Evolutionary conservation across 345 rosid genomes (phyloP), one percentile per base, ranked within the genome.

Genomic region (Excoecaria cochinchinensis): DNA sequence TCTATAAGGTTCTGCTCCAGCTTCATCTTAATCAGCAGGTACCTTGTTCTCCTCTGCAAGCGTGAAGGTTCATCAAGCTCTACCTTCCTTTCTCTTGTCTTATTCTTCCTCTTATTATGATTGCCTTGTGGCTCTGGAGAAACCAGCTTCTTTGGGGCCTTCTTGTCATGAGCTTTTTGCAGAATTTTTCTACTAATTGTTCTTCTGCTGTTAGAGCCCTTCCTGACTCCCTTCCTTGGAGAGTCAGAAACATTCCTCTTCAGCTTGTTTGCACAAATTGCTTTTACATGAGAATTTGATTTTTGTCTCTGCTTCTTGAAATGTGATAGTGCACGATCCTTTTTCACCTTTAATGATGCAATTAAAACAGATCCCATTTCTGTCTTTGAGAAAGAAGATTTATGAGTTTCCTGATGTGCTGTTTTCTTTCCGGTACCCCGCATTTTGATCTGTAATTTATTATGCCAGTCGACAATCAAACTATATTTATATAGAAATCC

Each of bases 1-100:
- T 95, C 99, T 53, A 95, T 90, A 70, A 93, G 98, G 82, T 93
- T 95, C 89, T 95, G 99, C 84, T 93, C 97, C 86, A 87, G 84
- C 93, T 93, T 93, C 91, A 95, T 89, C 86, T 89, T 92, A 72
- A 95, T 89, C 80, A 95, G 82, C 77, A 93, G 82, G 83, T 93
- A 91, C 90, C 91, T 91, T 4, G 97, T 82, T 78, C 97, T 86
- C 86, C 95, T 90, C 79, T 91, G 97, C 90, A 95, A 86, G 50
- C 93, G 88, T 53, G 89, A 84, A 44, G 97, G 86, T 69, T 91
- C 95, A 82, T 93, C 97, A 47, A 81, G 66, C 85, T 85, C 90
- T 39, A 74, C 85, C 81, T 83, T 83, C 79, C 31, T 31, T 81
- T 80, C 79, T 71, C 83, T 77, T 81, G 79, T 67, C 80, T 82